Evolutionary conservation across 352 stramenopile species (phyloP), one percentile per base, ranked within the genome.

Genomic region (Pythium aquatile): DNA sequence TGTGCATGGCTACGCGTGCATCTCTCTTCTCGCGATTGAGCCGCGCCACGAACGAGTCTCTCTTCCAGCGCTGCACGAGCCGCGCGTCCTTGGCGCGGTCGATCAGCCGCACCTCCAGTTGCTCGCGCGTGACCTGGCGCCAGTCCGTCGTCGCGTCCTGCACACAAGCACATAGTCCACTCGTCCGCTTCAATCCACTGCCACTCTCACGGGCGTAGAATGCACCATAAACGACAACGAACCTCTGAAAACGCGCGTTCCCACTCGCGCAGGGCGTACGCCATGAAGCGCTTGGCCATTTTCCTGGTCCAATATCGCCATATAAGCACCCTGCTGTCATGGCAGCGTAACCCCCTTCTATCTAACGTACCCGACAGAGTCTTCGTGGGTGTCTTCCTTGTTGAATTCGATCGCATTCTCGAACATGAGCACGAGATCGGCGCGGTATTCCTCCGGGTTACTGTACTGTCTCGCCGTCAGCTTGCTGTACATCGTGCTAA

Each of bases 401-500:
- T 95, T 95, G 66, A 95, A 95, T 68, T 90, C 77, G 66, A 95
- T 90, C 17, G 87, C 87, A 66, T 95, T 95, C 48, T 84, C 74
- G 59, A 90, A 94, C 81, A 94, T 90, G 67, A 94, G 81, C 64
- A 91, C 65, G 61, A 95, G 68, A 71, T 95, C 85, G 46, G 70
- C 62, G 44, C 74, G 73, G 70, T 91, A 93, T 32, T 80, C 75
- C 2, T 75, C 60, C 0, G 85, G 82, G 26, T 73, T 65, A 20
- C 46, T 61, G 70, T 96, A 96, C 54, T 83, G 69, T 53, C 65
- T 58, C 1, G 33, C 59, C 56, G 68, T 80, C 53, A 97, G 84
- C 58, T 94, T 97, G 51, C 69, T 63, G 42, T 88, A 79, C 72
- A 99, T 97, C 1, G 96, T 98, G 49, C 88, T 83, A 29, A 99